Evolutionary conservation across 257 asterid genomes (phyloP).

Genomic region (Penstemon eatonii): DNA sequence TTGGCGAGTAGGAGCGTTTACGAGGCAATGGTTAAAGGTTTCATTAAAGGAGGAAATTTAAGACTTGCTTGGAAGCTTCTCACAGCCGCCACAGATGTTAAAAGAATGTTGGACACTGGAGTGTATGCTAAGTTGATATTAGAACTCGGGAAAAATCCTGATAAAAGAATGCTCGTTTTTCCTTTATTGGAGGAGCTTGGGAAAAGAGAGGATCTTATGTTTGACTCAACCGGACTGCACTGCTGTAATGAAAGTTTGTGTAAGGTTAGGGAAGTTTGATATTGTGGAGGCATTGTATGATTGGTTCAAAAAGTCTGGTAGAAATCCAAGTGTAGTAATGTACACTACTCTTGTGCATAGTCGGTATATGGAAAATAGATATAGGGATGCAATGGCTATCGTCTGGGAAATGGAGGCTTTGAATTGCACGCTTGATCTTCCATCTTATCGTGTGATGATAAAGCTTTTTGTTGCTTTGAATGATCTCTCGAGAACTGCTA

Average conservation of each 20-base stretch:
- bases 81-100: constrained; percentile 47
- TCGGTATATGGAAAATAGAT: background rate
- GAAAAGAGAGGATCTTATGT: constrained; percentile 59
- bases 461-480: too few relatives aligned
- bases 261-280: constrained; percentile 57
- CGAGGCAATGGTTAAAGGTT: constrained; percentile 75
- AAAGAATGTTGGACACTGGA: constrained; percentile 50
- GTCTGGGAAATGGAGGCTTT: too few relatives aligned
- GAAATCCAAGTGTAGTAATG: constrained; percentile 64
- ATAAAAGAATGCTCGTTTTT: constrained; percentile 40
- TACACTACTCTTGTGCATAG: constrained; percentile 74
- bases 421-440: too few relatives aligned
- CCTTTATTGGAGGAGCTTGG: constrained; percentile 78
- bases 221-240: constrained; percentile 70
- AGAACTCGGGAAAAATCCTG: constrained; percentile 68
- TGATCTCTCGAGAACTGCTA: too few relatives aligned
- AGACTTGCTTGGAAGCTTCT: constrained; percentile 66
- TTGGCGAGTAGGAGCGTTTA: constrained; percentile 61
- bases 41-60: constrained; percentile 64
- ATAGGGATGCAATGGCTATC: too few relatives aligned
- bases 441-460: too few relatives aligned
- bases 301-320: constrained; percentile 64
- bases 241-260: constrained; percentile 68
- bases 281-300: constrained; percentile 65
- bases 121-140: constrained; percentile 69